Conservation (phyloP, 1,139 yeast genomes). For the Geotrichum restrictum region DNA sequence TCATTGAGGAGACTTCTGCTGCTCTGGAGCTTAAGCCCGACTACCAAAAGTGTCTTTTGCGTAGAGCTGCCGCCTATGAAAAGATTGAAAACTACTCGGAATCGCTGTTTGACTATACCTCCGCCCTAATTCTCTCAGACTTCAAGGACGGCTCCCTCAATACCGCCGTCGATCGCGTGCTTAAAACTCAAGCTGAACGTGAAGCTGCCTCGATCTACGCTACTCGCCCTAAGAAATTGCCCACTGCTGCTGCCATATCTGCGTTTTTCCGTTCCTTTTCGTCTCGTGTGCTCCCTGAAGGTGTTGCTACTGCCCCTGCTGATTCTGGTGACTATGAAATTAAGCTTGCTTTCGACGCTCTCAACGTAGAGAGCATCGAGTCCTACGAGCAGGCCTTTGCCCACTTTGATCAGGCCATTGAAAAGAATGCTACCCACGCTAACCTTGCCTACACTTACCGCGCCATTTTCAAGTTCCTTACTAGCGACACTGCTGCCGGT, state of each 20-base stretch:
- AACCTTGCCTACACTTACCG: conserved; percentile 79
- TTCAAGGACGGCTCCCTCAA: conserved; percentile 76
- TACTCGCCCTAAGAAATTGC: conserved; percentile 55
- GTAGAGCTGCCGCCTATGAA: conserved; percentile 76
- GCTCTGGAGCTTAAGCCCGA: conserved; percentile 85
- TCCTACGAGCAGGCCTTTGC: conserved; percentile 74
- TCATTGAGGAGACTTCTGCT: conserved; percentile 77
- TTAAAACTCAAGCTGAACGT: conserved; percentile 42
- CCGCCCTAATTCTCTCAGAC: conserved; percentile 44
- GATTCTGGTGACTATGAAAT: conserved; percentile 61
- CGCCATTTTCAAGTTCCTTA: conserved; percentile 80
- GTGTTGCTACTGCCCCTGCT: conserved; percentile 47
- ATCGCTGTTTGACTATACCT: conserved; percentile 89
- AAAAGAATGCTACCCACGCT: conserved; percentile 33
- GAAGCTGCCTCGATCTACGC: conserved; percentile 55
- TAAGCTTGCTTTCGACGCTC: conserved; percentile 61
- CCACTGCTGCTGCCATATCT: conserved; percentile 79
- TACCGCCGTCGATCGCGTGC: conserved; percentile 78
- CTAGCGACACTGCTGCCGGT: conserved; percentile 63
- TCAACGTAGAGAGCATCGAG: conserved; percentile 50
- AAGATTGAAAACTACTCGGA: conserved; percentile 71
- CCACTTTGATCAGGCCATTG: conserved; percentile 63
- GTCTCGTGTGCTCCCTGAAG: conserved; percentile 36
- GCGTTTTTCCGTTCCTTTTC: conserved; percentile 80
- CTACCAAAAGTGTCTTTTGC: conserved; percentile 79